A percentile compares a stretch with the other conserved stretches of the same genome.
Evolutionary conservation across 352 stramenopile species (phyloP).

Genomic region (Phytopythium litorale): DNA sequence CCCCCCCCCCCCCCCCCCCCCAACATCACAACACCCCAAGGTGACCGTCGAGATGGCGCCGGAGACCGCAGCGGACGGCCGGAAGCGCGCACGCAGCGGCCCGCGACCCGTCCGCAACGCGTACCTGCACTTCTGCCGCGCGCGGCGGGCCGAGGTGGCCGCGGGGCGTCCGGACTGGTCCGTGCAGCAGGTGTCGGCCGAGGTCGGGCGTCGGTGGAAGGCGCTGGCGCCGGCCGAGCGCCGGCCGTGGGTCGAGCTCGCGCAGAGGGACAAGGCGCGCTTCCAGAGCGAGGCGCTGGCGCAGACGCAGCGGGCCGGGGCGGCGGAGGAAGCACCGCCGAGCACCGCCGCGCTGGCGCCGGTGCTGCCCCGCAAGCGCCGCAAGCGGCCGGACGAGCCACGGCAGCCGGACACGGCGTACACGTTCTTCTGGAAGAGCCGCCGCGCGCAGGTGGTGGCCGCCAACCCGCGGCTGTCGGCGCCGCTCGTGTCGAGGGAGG

Average conservation of each 20-base stretch:
- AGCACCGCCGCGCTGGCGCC: background rate
- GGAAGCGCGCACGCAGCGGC: conserved; percentile 6
- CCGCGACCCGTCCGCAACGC: conserved; percentile 24
- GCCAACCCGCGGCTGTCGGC: conserved; percentile 34
- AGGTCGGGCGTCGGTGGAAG: conserved; percentile 57
- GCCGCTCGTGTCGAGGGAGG: conserved; percentile 40
- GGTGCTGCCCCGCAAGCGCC: conserved; percentile 14
- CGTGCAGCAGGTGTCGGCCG: conserved; percentile 38
- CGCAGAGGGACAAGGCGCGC: conserved; percentile 54
- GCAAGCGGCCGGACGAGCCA: conserved; percentile 36
- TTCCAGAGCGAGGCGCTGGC: conserved; percentile 32
- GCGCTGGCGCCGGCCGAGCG: conserved; percentile 29
- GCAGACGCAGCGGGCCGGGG: background rate
- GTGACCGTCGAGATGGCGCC: conserved; percentile 2
- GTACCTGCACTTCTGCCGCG: conserved; percentile 47
- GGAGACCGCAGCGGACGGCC: no score
- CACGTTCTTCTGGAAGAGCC: conserved; percentile 61
- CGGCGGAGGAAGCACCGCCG: background rate
- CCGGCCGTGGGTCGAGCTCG: conserved; percentile 49
- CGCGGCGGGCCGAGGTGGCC: conserved; percentile 28
- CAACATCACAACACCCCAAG: background rate
- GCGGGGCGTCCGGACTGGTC: conserved; percentile 32
- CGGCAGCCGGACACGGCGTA: conserved; percentile 58
- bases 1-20: no score
- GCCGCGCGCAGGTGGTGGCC: conserved; percentile 32